Evolutionary conservation across 2,329 filamentous ascomycete species (phyloP).

Genomic region (Gnomoniopsis sp.): DNA sequence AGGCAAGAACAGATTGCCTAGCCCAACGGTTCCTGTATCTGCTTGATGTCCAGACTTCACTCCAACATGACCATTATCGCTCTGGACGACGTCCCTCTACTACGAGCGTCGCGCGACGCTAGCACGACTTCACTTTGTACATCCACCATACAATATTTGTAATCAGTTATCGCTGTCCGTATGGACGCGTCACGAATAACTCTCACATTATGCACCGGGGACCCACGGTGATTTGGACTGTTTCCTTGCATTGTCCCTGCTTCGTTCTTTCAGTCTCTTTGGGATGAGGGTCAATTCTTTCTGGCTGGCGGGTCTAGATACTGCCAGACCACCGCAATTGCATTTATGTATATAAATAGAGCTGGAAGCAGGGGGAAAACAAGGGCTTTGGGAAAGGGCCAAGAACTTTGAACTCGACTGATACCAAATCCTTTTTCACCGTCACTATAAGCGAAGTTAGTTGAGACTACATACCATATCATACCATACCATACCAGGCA

Average conservation of each 20-base stretch:
- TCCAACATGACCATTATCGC: neutral
- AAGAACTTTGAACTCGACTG: neutral
- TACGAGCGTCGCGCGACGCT: constrained; percentile 6
- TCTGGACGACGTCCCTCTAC: neutral
- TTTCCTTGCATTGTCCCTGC: neutral
- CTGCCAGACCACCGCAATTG: neutral
- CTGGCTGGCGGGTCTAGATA: neutral
- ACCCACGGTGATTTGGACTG: constrained; percentile 1
- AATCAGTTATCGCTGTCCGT: constrained; percentile 10
- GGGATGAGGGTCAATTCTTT: neutral
- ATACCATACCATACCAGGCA: neutral
- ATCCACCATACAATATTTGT: constrained; percentile 10
- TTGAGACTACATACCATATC: neutral
- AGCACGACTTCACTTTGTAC: constrained; percentile 11
- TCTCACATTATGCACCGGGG: neutral
- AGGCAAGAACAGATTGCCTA: constrained; percentile 3
- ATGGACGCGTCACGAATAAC: neutral
- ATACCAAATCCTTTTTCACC: neutral
- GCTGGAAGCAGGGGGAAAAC: neutral
- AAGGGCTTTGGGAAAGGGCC: neutral
- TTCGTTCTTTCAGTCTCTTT: neutral
- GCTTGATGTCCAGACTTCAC: constrained; percentile 8
- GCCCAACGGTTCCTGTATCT: constrained; percentile 10
- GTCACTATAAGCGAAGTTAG: neutral
- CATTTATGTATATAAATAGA: constrained; percentile 17